These are phyloP conservation scores for Rhodotorula babjevae DNA, from an alignment of 768 basidiomycete species.

Conservation along the genomic window DNA sequence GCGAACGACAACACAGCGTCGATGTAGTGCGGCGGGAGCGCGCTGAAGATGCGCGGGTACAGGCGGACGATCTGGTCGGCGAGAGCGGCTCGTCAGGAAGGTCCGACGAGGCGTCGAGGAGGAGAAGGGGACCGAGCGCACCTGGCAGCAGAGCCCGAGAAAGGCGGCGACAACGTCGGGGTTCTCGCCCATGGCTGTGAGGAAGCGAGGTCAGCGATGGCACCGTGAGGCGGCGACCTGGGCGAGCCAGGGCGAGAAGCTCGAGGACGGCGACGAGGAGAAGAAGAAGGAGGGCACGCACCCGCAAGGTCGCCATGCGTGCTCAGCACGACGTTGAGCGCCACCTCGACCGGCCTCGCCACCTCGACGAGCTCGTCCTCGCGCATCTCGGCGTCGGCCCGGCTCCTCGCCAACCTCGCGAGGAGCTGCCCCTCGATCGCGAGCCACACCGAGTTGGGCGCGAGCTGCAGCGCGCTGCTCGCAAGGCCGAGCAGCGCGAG, in stretches of 20 bases:
- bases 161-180: conserved; percentile 50
- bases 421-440: conserved; percentile 45
- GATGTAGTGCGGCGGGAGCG: conserved; percentile 42
- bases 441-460: conserved; percentile 40
- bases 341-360: conserved; percentile 18
- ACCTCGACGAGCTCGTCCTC: conserved; percentile 12
- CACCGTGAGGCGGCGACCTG: too few species aligned
- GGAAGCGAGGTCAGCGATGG: too few species aligned
- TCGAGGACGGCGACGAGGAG: too few species aligned
- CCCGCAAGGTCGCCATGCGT: not conserved
- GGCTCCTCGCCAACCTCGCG: conserved; percentile 42
- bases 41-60: conserved; percentile 45
- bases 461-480: conserved; percentile 40
- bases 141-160: conserved; percentile 47
- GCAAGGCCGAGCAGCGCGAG: conserved; percentile 49
- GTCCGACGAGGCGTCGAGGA: not conserved
- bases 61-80: conserved; percentile 26
- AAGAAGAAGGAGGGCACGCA: not conserved
- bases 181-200: conserved; percentile 43
- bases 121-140: conserved; percentile 20
- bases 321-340: conserved; percentile 15
- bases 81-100: too few species aligned
- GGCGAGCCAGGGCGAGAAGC: too few species aligned
- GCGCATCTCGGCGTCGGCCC: conserved; percentile 10
- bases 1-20: conserved; percentile 46